phyloP scores from a whole-genome alignment of 805 yeast genomes.

The Candida ovalis region DNA sequence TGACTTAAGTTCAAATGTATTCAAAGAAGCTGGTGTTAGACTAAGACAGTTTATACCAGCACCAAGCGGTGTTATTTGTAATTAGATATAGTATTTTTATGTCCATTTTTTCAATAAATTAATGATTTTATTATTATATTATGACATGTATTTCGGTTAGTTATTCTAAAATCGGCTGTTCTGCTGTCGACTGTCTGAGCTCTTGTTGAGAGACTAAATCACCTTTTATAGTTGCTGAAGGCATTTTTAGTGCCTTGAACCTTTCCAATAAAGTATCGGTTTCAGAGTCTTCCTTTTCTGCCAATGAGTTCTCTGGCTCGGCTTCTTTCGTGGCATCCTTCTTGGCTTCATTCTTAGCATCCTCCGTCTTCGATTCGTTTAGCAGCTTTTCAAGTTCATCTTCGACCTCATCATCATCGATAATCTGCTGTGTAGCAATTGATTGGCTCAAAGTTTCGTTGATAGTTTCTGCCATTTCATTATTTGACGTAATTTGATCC shows the following conservation, averaged over 20 bases:
- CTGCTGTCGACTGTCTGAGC: not conserved
- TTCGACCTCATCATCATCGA: constrained; percentile 23
- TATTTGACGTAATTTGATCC: constrained; percentile 17
- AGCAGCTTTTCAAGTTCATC: constrained; percentile 12
- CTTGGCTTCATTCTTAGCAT: not conserved
- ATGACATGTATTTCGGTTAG: not conserved
- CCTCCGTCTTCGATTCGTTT: not conserved
- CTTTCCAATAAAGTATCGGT: not conserved
- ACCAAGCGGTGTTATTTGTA: constrained; percentile 22
- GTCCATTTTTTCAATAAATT: not conserved
- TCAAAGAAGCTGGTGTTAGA: constrained; percentile 67
- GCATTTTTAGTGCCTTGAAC: not conserved
- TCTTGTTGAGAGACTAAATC: no score
- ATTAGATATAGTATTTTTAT: not conserved
- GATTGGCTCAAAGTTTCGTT: constrained; percentile 12
- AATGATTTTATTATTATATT: not conserved
- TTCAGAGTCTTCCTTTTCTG: not conserved
- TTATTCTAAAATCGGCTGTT: not conserved
- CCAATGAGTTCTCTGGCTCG: not conserved
- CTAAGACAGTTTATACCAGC: constrained; percentile 58
- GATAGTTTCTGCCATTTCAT: constrained; percentile 18
- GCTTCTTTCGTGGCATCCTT: not conserved
- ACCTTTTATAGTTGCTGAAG: not conserved
- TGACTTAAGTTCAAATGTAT: constrained; percentile 61
- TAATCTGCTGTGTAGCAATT: not conserved